phyloP scores from a whole-genome alignment of 2,329 filamentous ascomycete species.

The Aspergillus pseudoviridinutans region DNA sequence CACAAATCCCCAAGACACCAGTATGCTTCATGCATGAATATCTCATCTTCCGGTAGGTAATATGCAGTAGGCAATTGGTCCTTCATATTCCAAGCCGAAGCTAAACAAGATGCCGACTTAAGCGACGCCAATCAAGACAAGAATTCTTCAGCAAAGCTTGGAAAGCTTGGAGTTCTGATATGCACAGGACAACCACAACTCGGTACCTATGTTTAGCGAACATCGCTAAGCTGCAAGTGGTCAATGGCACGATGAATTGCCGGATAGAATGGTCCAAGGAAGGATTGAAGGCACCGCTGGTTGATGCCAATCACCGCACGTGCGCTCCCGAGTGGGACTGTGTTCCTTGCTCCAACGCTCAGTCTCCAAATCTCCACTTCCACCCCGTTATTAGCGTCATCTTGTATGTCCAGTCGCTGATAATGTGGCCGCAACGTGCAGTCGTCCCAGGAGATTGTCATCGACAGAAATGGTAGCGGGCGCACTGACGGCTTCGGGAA shows the following conservation, averaged over 20 bases:
- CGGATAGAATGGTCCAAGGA: neutral
- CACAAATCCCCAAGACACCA: neutral
- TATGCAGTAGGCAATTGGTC: no score
- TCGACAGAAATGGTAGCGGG: neutral
- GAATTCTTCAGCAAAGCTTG: neutral
- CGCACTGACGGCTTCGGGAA: no score
- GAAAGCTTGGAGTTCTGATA: neutral
- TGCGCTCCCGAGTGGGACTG: neutral
- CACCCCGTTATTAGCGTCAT: neutral
- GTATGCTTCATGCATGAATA: no score
- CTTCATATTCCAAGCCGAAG: no score
- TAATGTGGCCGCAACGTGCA: neutral
- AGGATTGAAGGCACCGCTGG: no score
- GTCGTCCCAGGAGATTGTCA: neutral
- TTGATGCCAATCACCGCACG: neutral
- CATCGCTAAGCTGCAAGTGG: neutral
- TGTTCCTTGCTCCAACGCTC: neutral
- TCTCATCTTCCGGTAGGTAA: no score
- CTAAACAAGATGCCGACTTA: no score
- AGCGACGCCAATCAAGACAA: neutral
- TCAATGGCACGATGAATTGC: neutral
- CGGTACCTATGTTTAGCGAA: neutral
- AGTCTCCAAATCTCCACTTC: neutral
- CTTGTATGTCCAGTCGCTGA: neutral
- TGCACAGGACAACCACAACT: no score